Conservation (phyloP, 495 filamentous ascomycete species). For the Podospora didyma region DNA sequence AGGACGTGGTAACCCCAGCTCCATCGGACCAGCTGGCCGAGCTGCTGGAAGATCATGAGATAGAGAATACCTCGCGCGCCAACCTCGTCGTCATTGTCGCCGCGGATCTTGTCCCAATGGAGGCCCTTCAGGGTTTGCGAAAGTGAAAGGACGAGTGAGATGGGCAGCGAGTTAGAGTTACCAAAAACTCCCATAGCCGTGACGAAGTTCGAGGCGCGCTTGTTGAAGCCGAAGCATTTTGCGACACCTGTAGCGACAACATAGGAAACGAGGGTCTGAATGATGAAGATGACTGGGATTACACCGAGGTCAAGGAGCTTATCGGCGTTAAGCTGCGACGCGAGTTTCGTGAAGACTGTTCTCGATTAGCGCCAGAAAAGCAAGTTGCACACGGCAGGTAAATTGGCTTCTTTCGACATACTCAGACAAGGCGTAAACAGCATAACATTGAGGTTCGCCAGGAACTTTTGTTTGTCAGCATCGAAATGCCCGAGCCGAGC, state of each 20-base stretch:
- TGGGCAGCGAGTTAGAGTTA: constrained; percentile 96
- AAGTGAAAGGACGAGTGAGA: constrained; percentile 90
- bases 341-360: constrained; percentile 94
- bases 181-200: constrained; percentile 97
- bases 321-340: constrained; percentile 87
- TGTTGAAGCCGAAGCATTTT: constrained; percentile 73
- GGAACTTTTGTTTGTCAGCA: constrained; percentile 89
- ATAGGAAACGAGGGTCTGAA: constrained; percentile 84
- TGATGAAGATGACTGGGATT: constrained; percentile 87
- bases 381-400: not conserved
- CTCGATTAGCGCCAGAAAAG: not conserved
- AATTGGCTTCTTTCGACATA: constrained; percentile 47
- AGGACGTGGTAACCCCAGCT: constrained; percentile 96
- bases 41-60: constrained; percentile 93
- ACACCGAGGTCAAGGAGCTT: constrained; percentile 87
- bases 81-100: constrained; percentile 94
- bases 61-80: constrained; percentile 92
- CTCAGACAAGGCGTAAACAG: constrained; percentile 96
- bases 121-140: constrained; percentile 87
- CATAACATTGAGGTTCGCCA: constrained; percentile 89
- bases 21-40: constrained; percentile 93
- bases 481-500: constrained; percentile 88
- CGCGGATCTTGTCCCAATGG: constrained; percentile 86
- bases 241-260: constrained; percentile 64
- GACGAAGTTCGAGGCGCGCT: constrained; percentile 85